These are phyloP conservation scores for Gnomoniopsis smithogilvyi DNA, from an alignment of 2,329 filamentous ascomycete genomes.

Conservation along the genomic window DNA sequence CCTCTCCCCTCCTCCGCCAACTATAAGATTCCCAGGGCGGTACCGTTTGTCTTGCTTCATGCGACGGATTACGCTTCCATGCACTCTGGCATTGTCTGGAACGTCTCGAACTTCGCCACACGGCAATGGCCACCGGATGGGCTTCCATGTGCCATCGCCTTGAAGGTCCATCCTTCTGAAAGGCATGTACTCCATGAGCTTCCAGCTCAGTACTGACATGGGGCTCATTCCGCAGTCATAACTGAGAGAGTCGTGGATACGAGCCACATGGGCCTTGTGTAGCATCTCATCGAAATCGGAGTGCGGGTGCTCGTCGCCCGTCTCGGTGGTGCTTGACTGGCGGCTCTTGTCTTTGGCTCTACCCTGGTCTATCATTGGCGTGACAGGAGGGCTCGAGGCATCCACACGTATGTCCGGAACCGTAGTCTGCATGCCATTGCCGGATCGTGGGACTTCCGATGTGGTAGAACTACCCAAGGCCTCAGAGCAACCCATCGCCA, in stretches of 20 bases:
- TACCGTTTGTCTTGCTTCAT: slow-evolving; percentile 64
- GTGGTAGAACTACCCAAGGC: slow-evolving; percentile 28
- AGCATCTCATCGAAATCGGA: slow-evolving; percentile 55
- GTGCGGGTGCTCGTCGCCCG: slow-evolving; percentile 21
- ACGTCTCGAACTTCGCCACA: slow-evolving; percentile 76
- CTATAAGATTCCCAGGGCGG: slow-evolving; percentile 74
- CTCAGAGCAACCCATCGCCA: slow-evolving; percentile 60
- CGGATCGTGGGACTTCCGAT: slow-evolving; percentile 2
- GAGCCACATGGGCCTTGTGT: slow-evolving; percentile 49
- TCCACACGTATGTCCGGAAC: slow-evolving; percentile 34
- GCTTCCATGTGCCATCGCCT: slow-evolving; percentile 70
- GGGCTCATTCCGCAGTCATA: slow-evolving; percentile 57
- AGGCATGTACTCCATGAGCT: slow-evolving; percentile 76
- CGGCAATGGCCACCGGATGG: slow-evolving; percentile 76
- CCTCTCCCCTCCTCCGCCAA: slow-evolving; percentile 77
- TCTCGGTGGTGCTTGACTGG: not conserved
- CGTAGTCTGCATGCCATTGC: not conserved
- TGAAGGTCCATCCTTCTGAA: slow-evolving; percentile 79
- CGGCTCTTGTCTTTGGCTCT: slow-evolving; percentile 8
- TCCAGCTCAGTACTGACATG: slow-evolving; percentile 64
- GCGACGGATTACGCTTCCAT: slow-evolving; percentile 70
- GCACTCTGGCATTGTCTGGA: slow-evolving; percentile 65
- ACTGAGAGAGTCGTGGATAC: slow-evolving; percentile 68
- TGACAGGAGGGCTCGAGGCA: slow-evolving; percentile 23
- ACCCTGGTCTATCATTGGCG: slow-evolving; percentile 1